Evolutionary conservation across 176 grass and related monocot genomes (phyloP), one percentile per base, ranked within the genome.

Genomic region (Oropetium thomaeum): DNA sequence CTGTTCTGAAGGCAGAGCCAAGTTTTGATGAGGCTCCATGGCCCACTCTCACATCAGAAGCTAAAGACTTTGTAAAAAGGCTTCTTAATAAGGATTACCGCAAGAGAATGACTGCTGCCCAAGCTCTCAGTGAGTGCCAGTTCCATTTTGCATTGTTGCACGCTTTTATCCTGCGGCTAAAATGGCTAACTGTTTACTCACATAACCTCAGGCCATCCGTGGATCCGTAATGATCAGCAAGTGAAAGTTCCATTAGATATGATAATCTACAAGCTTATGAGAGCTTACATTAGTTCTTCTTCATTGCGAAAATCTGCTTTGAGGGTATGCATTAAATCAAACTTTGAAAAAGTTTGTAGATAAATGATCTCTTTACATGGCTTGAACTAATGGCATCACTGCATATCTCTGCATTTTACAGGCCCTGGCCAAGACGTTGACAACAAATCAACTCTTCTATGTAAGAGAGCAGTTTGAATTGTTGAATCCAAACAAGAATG

Each of bases 71-170:
- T 58, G 96, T 99, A 62, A 96, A 92, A 82, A 92, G 86, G 43
- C 62, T 99, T 65, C 89, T 99, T 79, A 96, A 99, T 65, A 99
- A 99, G 91, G 96, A 99, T 90, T 99, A 99, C 61, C 89, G 96
- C 62, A 99, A 96, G 73, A 96, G 96, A 74, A 92, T 99, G 87
- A 99, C 96, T 38, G 92, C 96, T 79, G 84, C 96, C 55, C 96
- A 99, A 77, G 96, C 96, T 86, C 91, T 99, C 33, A 86, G 96
- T 99, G 88, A 84, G 84, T 59, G 69, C 32, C 52, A 40, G 8
- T n/a, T 73, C 71, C 41, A 63, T 40, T 75, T 76, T 48, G 2
- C 42, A 70, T 59, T 65, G 48, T 60, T 32, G 0, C 69, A 65
- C 33, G 10, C 34, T 57, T 26, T 27, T 83, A 53, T 60, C 15